A percentile compares a stretch with the other conserved stretches of the same genome.
Conservation (phyloP, 2,329 filamentous ascomycete genomes). For the Dothideomycetidae sp. region DNA sequence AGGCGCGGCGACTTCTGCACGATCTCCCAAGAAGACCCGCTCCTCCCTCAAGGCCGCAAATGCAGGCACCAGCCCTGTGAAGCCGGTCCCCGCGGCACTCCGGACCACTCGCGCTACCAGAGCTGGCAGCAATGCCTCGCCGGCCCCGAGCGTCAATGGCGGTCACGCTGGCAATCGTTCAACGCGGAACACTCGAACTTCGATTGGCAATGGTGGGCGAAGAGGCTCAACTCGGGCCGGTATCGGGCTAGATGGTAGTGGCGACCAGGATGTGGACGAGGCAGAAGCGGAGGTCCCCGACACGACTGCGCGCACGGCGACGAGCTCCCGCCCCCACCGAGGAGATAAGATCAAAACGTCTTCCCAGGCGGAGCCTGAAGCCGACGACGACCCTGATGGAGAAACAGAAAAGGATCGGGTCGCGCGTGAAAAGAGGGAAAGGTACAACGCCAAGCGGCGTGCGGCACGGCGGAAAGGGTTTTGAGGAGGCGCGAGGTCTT, state of each 20-base stretch:
- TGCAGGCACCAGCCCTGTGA: neutral
- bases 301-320: conserved; percentile 1
- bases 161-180: neutral
- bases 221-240: neutral
- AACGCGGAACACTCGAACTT: conserved; percentile 1
- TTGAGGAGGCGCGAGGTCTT: neutral
- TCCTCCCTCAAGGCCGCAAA: neutral
- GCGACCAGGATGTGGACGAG: conserved; percentile 1
- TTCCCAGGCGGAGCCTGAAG: conserved; percentile 5
- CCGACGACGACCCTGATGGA: conserved; percentile 2
- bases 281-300: conserved; percentile 2
- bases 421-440: conserved; percentile 10
- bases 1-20: neutral
- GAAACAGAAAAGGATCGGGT: conserved; percentile 7
- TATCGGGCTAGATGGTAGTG: neutral
- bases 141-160: conserved; percentile 2
- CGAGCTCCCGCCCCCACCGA: neutral
- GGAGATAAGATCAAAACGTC: conserved; percentile 1
- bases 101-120: conserved; percentile 1
- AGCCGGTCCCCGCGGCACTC: conserved; percentile 1
- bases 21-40: neutral
- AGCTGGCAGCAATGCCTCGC: conserved; percentile 2
- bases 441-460: conserved; percentile 12
- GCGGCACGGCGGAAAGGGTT: conserved; percentile 1
- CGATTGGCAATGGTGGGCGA: conserved; percentile 4